A percentile compares a stretch with the other conserved stretches of the same genome.
phyloP scores from a whole-genome alignment of 805 yeast species.

The Lipomyces sp. region DNA sequence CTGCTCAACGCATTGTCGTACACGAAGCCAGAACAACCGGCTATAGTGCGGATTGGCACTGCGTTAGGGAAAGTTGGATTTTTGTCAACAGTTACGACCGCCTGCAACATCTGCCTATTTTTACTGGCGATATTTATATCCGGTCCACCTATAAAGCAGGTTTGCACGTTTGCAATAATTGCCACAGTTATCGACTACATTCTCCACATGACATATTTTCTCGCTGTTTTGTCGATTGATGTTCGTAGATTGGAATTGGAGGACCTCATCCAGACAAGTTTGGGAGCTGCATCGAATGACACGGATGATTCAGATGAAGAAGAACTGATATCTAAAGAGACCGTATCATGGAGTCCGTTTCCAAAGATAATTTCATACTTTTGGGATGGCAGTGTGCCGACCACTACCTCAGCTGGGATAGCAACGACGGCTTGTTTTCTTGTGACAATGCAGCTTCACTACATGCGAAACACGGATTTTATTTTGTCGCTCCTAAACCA shows the following conservation, averaged over 20 bases:
- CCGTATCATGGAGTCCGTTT: slow-evolving; percentile 32
- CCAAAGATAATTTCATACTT: slow-evolving; percentile 24
- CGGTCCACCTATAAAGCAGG: slow-evolving; percentile 39
- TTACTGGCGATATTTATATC: slow-evolving; percentile 34
- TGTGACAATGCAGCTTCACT: slow-evolving; percentile 27
- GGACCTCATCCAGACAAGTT: slow-evolving; percentile 48
- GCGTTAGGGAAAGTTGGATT: slow-evolving; percentile 49
- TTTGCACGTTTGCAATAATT: slow-evolving; percentile 53
- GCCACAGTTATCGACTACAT: slow-evolving; percentile 63
- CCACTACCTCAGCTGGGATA: slow-evolving; percentile 35
- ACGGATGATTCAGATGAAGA: slow-evolving; percentile 36
- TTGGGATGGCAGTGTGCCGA: slow-evolving; percentile 26
- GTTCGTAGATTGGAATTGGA: slow-evolving; percentile 64
- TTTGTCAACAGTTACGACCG: slow-evolving; percentile 48
- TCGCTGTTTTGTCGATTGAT: slow-evolving; percentile 71
- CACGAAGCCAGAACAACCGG: slow-evolving; percentile 52
- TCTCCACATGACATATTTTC: slow-evolving; percentile 66
- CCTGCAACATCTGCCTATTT: slow-evolving; percentile 42
- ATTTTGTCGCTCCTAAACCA: slow-evolving; percentile 1
- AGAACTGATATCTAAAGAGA: slow-evolving; percentile 13
- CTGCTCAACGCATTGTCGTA: slow-evolving; percentile 50
- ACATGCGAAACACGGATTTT: slow-evolving; percentile 14
- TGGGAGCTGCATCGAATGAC: slow-evolving; percentile 15
- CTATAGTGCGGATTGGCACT: slow-evolving; percentile 48
- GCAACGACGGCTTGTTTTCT: slow-evolving; percentile 23